Percentiles rank a stretch among this genome's conserved stretches.
phyloP scores from a whole-genome alignment of 2,329 filamentous ascomycete species.

The Pyricularia sp. region DNA sequence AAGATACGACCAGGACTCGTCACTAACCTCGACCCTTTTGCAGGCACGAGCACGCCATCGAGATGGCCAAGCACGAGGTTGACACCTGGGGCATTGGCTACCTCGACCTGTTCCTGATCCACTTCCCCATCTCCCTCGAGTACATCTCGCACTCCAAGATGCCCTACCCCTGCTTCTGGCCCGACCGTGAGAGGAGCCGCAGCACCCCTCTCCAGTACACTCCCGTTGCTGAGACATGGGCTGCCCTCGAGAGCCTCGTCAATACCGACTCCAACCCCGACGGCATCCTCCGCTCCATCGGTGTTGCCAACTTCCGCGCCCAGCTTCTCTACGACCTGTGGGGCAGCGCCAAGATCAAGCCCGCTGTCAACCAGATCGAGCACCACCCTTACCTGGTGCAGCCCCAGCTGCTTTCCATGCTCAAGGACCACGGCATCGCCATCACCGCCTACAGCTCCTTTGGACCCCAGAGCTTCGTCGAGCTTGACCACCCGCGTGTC shows the following conservation, averaged over 20 bases:
- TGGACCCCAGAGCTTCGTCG: constrained; percentile 52
- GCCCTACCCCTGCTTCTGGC: constrained; percentile 28
- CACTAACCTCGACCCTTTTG: constrained; percentile 22
- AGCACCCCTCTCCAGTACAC: constrained; percentile 33
- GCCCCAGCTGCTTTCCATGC: constrained; percentile 43
- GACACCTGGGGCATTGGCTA: constrained; percentile 38
- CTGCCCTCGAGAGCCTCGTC: constrained; percentile 46
- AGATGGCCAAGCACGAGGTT: constrained; percentile 47
- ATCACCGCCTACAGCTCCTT: constrained; percentile 61
- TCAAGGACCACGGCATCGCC: constrained; percentile 44
- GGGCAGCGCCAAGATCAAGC: constrained; percentile 34
- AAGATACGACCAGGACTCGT: neutral
- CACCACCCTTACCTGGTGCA: constrained; percentile 61
- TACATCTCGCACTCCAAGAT: constrained; percentile 31
- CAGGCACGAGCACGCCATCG: constrained; percentile 49
- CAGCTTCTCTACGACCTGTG: constrained; percentile 48
- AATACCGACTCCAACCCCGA: constrained; percentile 24
- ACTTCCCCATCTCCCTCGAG: constrained; percentile 8
- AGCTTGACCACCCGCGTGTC: constrained; percentile 58
- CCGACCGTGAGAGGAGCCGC: constrained; percentile 31
- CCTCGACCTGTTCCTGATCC: constrained; percentile 10
- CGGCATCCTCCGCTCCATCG: constrained; percentile 47
- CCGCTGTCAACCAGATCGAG: constrained; percentile 53
- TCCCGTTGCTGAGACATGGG: constrained; percentile 40
- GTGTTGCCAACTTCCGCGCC: constrained; percentile 51